These are phyloP conservation scores for Litchi chinensis DNA, from an alignment of 345 rosid genomes.

Conservation along the genomic window DNA sequence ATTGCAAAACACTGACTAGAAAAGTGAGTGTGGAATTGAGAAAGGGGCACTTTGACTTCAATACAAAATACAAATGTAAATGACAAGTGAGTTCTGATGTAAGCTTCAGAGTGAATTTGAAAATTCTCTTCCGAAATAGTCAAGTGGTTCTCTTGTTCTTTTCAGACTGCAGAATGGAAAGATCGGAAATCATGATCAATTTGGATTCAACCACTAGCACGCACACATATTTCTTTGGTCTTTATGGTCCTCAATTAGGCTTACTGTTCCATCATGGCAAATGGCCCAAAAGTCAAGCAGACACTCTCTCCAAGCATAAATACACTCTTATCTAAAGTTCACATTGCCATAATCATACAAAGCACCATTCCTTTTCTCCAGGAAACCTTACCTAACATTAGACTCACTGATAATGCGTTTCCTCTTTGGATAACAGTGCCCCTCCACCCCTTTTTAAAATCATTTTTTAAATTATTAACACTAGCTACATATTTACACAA, in stretches of 20 bases:
- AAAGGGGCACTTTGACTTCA: neutral
- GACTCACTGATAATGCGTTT: neutral
- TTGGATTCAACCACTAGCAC: neutral
- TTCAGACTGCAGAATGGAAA: neutral
- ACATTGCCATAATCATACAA: neutral
- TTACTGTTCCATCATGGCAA: neutral
- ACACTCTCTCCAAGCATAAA: neutral
- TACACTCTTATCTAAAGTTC: neutral
- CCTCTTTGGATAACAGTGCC: too few species aligned
- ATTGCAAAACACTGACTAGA: neutral
- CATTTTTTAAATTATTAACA: too few species aligned
- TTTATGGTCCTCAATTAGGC: neutral
- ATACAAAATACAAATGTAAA: neutral
- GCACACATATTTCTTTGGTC: too few species aligned
- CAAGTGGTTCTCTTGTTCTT: neutral
- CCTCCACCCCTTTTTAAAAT: too few species aligned
- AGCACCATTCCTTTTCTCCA: neutral
- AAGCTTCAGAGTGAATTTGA: neutral
- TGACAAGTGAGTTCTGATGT: neutral
- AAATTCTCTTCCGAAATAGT: neutral
- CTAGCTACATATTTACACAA: too few species aligned
- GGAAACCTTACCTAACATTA: neutral
- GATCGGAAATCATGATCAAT: neutral
- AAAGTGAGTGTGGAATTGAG: neutral
- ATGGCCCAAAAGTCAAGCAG: neutral